Percentiles rank a stretch among this genome's conserved stretches.
Evolutionary conservation across 1,139 yeast species (phyloP).

Genomic region (Zygosaccharomyces sapae): DNA sequence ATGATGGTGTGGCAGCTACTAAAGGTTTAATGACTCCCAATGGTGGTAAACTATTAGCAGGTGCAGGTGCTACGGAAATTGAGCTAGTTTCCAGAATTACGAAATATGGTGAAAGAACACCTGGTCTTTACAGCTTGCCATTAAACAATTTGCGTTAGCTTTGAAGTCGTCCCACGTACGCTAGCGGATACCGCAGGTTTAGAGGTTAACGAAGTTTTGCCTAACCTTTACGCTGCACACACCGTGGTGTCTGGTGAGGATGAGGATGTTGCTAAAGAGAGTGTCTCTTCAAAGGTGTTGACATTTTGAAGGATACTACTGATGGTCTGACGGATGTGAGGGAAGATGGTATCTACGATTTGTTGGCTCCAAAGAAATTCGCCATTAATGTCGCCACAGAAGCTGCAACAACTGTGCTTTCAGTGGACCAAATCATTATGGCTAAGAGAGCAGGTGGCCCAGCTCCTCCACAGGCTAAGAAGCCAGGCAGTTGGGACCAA

Average conservation of each 20-base stretch:
- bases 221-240: constrained; percentile 85
- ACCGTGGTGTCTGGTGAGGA: constrained; percentile 34
- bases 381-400: constrained; percentile 94
- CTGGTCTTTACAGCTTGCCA: constrained; percentile 89
- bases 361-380: constrained; percentile 72
- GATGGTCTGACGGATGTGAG: constrained; percentile 72
- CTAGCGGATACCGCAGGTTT: constrained; percentile 93
- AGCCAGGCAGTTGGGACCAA: constrained; percentile 97
- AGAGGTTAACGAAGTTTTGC: constrained; percentile 81
- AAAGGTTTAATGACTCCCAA: constrained; percentile 81
- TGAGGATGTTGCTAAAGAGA: constrained; percentile 34
- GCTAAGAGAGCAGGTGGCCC: constrained; percentile 97
- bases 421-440: constrained; percentile 74
- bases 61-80: constrained; percentile 96
- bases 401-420: constrained; percentile 85
- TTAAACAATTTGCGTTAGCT: constrained; percentile 93
- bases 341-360: constrained; percentile 69
- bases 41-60: constrained; percentile 69
- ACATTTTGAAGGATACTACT: constrained; percentile 60
- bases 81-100: constrained; percentile 78
- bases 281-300: constrained; percentile 57
- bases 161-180: constrained; percentile 89
- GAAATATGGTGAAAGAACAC: constrained; percentile 85
- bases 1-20: constrained; percentile 90
- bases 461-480: constrained; percentile 67